Evolutionary conservation across 2,329 filamentous ascomycete genomes (phyloP), one percentile per base, ranked within the genome.

Genomic region (Microcera coccophila): DNA sequence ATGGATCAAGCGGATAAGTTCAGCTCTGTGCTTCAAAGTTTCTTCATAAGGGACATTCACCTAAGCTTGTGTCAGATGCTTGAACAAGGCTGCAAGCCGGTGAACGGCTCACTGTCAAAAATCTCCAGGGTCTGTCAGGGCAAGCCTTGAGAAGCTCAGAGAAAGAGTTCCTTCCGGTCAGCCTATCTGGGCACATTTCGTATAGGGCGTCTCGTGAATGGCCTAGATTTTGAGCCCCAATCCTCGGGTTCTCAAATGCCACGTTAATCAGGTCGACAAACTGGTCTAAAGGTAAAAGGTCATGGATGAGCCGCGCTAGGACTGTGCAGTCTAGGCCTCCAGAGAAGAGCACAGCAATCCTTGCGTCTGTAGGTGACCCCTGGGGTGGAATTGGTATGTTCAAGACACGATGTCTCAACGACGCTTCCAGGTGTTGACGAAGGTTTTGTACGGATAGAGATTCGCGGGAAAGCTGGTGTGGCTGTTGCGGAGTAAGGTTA

Each of bases 241-340:
- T 79, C 22, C 87, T 78, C 1, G 90, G 91, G 52, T 98, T 98
- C 64, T 98, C 88, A 58, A 98, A 98, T 0, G 91, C 93, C 35
- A 98, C 91, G 53, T 98, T 98, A 50, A 98, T 76, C 8, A 98
- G 73, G 60, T 97, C 93, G 47, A 98, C 82, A 1, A 77, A 71
- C 57, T 94, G 83, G 4, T 74, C 66, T 0, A 61, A 12, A 0
- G 87, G 85, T 2, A 97, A 62, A 3, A 94, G 66, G 11, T 95
- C 85, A 60, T 95, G 87, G 10, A 79, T 74, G 18, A 97, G 67
- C 33, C 90, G 80, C 17, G 91, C 91, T 37, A 98, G 73, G 1
- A 96, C 73, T 0, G 90, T 91, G 61, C 93, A 97, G 63, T 98
- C 93, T 5, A 98, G 76, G 0, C 93, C 93, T 2, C 93, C 93